phyloP scores from a whole-genome alignment of 352 stramenopile species.

The Saprolegnia diclina region DNA sequence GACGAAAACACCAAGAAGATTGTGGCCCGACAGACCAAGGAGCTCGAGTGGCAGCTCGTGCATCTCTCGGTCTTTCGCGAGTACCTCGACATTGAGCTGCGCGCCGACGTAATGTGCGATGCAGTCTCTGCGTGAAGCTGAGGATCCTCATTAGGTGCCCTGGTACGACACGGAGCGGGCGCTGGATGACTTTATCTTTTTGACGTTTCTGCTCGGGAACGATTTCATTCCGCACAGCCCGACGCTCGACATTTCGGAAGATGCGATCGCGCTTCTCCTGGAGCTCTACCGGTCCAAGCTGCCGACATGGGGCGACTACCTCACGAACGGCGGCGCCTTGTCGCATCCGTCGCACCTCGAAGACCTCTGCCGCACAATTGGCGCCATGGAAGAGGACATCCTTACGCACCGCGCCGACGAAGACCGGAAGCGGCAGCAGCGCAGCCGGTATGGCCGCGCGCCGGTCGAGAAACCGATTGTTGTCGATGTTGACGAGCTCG shows the following conservation, averaged over 20 bases:
- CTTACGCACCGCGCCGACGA: slow-evolving; percentile 69
- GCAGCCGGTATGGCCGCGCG: slow-evolving; percentile 29
- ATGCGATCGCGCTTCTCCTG: slow-evolving; percentile 93
- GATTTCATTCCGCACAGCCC: slow-evolving; percentile 99
- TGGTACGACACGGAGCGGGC: slow-evolving; percentile 88
- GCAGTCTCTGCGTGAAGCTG: background rate
- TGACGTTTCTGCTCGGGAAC: slow-evolving; percentile 99
- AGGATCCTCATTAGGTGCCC: slow-evolving; percentile 31
- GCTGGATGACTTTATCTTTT: slow-evolving; percentile 99
- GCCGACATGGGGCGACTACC: slow-evolving; percentile 78
- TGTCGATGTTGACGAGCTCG: slow-evolving; percentile 35
- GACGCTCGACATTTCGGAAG: slow-evolving; percentile 97
- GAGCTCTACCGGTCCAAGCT: slow-evolving; percentile 88
- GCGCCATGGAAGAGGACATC: slow-evolving; percentile 92
- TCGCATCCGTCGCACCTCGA: slow-evolving; percentile 87
- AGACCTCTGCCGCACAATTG: slow-evolving; percentile 89
- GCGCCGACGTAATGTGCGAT: slow-evolving; percentile 29
- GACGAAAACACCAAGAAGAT: slow-evolving; percentile 83
- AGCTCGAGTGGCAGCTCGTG: slow-evolving; percentile 96
- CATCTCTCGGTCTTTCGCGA: slow-evolving; percentile 96
- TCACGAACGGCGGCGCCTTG: slow-evolving; percentile 89
- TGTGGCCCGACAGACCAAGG: slow-evolving; percentile 86
- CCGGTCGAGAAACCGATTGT: slow-evolving; percentile 31
- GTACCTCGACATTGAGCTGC: slow-evolving; percentile 97
- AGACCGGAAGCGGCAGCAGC: slow-evolving; percentile 31